Evolutionary conservation across 176 grass and related monocot genomes (phyloP).

Genomic region (Melocanna baccifera): DNA sequence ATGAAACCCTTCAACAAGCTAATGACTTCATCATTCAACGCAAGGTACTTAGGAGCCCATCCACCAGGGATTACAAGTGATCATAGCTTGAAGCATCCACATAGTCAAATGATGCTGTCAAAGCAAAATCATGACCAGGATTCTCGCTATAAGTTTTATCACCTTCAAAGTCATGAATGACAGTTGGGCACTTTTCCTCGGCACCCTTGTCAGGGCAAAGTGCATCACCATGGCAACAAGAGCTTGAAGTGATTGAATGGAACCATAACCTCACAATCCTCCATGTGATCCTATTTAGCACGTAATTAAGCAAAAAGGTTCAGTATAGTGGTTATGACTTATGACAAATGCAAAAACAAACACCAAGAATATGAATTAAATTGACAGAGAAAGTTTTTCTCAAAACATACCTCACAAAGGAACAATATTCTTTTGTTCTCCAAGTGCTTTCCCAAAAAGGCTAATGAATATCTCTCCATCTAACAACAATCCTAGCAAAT

Average conservation of each 20-base stretch:
- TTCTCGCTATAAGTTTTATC: slow-evolving; percentile 98
- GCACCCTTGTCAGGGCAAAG: slow-evolving; percentile 67
- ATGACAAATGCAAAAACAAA: background rate
- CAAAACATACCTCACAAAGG: slow-evolving; percentile 77
- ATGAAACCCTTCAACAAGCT: slow-evolving; percentile 69
- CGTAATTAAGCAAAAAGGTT: background rate
- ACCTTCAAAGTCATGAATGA: slow-evolving; percentile 92
- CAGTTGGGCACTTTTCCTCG: slow-evolving; percentile 75
- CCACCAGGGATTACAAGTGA: slow-evolving; percentile 90
- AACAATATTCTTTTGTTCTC: slow-evolving; percentile 84
- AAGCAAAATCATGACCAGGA: slow-evolving; percentile 76
- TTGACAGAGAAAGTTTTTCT: background rate
- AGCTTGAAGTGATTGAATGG: slow-evolving; percentile 88
- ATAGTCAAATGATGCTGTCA: slow-evolving; percentile 68
- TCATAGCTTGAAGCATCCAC: slow-evolving; percentile 63
- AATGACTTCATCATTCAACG: slow-evolving; percentile 67
- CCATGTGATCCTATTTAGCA: slow-evolving; percentile 81
- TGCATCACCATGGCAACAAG: slow-evolving; percentile 74
- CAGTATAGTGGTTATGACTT: background rate
- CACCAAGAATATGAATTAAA: background rate
- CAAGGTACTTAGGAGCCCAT: slow-evolving; percentile 75
- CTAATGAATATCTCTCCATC: slow-evolving; percentile 41
- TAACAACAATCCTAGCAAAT: no score
- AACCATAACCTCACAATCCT: slow-evolving; percentile 97
- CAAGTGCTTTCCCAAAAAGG: slow-evolving; percentile 81